Evolutionary conservation across 1,284 basidiomycete genomes (phyloP).

Genomic region (Apiotrichum laibachii): DNA sequence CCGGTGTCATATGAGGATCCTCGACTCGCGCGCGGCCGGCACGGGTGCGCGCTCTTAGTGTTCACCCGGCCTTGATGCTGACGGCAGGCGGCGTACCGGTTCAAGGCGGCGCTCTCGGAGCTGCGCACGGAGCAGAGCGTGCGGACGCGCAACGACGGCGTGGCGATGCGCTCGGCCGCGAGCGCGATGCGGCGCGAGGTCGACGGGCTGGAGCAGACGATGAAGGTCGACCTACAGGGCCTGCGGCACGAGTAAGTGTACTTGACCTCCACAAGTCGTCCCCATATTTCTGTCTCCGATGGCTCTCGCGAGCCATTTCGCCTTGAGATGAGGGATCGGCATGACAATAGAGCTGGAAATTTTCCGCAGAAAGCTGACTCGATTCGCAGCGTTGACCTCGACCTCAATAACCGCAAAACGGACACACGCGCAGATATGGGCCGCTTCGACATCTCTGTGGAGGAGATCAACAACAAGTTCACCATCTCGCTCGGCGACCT

Average conservation of each 20-base stretch:
- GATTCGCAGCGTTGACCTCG: conserved; percentile 74
- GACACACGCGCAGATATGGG: conserved; percentile 88
- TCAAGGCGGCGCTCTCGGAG: conserved; percentile 88
- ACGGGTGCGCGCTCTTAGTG: too few species aligned
- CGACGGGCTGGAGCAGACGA: conserved; percentile 79
- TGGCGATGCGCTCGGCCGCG: conserved; percentile 71
- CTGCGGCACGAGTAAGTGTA: conserved; percentile 58
- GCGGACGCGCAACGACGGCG: conserved; percentile 78
- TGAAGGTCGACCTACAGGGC: conserved; percentile 87
- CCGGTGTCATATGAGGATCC: too few species aligned
- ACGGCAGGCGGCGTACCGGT: conserved; percentile 86
- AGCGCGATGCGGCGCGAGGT: conserved; percentile 80
- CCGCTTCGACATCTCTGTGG: conserved; percentile 79
- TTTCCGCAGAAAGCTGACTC: background rate
- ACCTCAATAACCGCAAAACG: conserved; percentile 88
- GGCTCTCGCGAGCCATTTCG: background rate
- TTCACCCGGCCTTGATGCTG: background rate
- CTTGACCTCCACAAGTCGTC: too few species aligned
- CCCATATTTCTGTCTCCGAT: too few species aligned
- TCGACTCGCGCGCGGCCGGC: too few species aligned
- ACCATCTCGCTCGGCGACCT: conserved; percentile 81
- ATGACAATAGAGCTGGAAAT: too few species aligned
- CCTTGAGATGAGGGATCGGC: too few species aligned
- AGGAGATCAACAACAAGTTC: conserved; percentile 85
- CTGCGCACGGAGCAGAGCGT: conserved; percentile 82